Evolutionary conservation across 129 eudicot species (phyloP).

Genomic region (Pseudognaphalium luteoalbum): DNA sequence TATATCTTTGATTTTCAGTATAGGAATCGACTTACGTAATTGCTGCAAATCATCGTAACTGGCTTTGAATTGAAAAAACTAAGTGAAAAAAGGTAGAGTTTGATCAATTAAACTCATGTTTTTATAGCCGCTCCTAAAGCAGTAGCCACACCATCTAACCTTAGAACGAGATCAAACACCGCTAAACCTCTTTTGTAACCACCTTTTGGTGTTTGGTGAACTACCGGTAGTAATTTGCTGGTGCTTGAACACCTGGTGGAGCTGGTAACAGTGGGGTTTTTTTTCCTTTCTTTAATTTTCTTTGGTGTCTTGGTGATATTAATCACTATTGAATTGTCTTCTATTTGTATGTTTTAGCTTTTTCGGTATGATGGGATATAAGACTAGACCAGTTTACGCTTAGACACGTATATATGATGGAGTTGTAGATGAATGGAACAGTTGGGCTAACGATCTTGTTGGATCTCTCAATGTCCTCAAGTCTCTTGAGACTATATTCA

Average conservation of each 20-base stretch:
- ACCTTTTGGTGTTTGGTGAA: conserved; percentile 10
- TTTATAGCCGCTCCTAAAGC: conserved; percentile 61
- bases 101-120: conserved; percentile 69
- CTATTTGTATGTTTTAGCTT: conserved; percentile 28
- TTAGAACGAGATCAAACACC: conserved; percentile 60
- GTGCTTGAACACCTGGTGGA: conserved; percentile 27
- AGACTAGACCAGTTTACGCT: too few species aligned
- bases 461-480: too few species aligned
- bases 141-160: conserved; percentile 55
- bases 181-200: conserved; percentile 60
- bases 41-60: conserved; percentile 63
- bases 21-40: conserved; percentile 48
- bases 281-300: conserved; percentile 70
- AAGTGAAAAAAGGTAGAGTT: too few species aligned
- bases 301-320: conserved; percentile 43
- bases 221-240: conserved; percentile 21
- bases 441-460: too few species aligned
- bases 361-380: too few species aligned
- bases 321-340: conserved; percentile 41
- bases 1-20: too few species aligned
- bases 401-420: too few species aligned
- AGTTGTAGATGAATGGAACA: too few species aligned
- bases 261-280: conserved; percentile 65
- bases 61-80: too few species aligned
- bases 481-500: too few species aligned